Conservation (phyloP, 768 basidiomycete genomes). For the Boletus sp. region DNA sequence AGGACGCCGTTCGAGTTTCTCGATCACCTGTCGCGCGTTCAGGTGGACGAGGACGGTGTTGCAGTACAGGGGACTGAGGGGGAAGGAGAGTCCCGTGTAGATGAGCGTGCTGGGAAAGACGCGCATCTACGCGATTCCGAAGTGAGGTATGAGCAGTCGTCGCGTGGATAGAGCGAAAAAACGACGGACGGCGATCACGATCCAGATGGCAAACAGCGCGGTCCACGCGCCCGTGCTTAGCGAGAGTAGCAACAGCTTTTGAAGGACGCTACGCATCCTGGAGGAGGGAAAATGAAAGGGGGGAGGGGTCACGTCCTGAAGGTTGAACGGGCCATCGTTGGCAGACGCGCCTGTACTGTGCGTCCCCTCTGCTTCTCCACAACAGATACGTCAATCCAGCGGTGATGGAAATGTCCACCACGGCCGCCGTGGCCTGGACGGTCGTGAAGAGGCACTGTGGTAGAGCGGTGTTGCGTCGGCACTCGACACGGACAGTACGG, state of each 20-base stretch:
- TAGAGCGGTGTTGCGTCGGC: neutral
- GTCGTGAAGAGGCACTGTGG: slow-evolving; percentile 6
- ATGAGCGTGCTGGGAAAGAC: slow-evolving; percentile 12
- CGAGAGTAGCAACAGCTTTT: slow-evolving; percentile 14
- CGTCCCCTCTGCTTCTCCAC: slow-evolving; percentile 16
- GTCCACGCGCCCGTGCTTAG: slow-evolving; percentile 18
- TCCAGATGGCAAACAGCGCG: slow-evolving; percentile 10
- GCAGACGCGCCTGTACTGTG: slow-evolving; percentile 13
- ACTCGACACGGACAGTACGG: no score
- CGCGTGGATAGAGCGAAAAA: no score
- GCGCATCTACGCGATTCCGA: slow-evolving; percentile 11
- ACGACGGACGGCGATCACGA: slow-evolving; percentile 13
- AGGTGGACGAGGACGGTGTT: slow-evolving; percentile 32
- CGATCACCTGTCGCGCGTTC: slow-evolving; percentile 25
- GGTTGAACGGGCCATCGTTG: no score
- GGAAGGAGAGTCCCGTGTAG: slow-evolving; percentile 25
- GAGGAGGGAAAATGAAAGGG: no score
- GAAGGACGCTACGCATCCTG: slow-evolving; percentile 19
- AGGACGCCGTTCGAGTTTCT: slow-evolving; percentile 9
- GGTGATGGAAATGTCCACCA: slow-evolving; percentile 17
- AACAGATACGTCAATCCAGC: slow-evolving; percentile 6
- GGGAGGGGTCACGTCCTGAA: no score
- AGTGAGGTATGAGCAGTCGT: no score
- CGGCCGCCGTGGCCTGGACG: slow-evolving; percentile 4
- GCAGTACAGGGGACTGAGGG: slow-evolving; percentile 30